Conservation (phyloP, 2,329 filamentous ascomycete species). For the Aureobasidium zeae region DNA sequence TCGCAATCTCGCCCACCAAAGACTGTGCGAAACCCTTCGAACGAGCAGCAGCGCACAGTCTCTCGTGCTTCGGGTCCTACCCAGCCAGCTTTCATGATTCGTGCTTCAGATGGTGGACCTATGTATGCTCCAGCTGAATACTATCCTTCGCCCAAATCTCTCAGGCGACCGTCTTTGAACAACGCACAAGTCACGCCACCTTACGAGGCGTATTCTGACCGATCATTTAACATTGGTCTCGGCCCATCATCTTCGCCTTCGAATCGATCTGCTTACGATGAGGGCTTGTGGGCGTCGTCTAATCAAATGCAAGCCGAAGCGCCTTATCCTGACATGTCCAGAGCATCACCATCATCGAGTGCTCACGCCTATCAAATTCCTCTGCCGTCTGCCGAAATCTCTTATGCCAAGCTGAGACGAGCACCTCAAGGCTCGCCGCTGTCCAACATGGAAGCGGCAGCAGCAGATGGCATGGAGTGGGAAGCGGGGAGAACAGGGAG, state of each 20-base stretch:
- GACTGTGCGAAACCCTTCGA: slow-evolving; percentile 19
- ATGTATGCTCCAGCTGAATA: slow-evolving; percentile 33
- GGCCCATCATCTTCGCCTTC: slow-evolving; percentile 32
- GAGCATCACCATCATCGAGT: slow-evolving; percentile 24
- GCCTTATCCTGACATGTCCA: slow-evolving; percentile 31
- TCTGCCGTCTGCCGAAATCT: slow-evolving; percentile 26
- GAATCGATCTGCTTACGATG: slow-evolving; percentile 31
- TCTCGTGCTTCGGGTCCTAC: slow-evolving; percentile 19
- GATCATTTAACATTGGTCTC: slow-evolving; percentile 12
- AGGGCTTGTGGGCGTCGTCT: slow-evolving; percentile 29
- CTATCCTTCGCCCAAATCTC: slow-evolving; percentile 18
- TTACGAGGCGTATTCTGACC: slow-evolving; percentile 19
- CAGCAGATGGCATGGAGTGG: background rate
- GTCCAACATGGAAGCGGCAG: slow-evolving; percentile 11
- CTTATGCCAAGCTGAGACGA: slow-evolving; percentile 26
- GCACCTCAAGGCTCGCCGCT: slow-evolving; percentile 19
- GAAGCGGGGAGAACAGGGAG: background rate
- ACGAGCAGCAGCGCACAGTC: slow-evolving; percentile 24
- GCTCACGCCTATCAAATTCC: slow-evolving; percentile 29
- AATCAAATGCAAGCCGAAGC: slow-evolving; percentile 31
- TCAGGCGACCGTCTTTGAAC: slow-evolving; percentile 23
- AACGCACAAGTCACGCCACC: slow-evolving; percentile 26
- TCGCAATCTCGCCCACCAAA: slow-evolving; percentile 27
- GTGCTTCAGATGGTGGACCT: slow-evolving; percentile 39
- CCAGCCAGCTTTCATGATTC: slow-evolving; percentile 38